These are phyloP conservation scores for Penicillium silybi DNA, from an alignment of 495 filamentous ascomycete species.

Conservation along the genomic window DNA sequence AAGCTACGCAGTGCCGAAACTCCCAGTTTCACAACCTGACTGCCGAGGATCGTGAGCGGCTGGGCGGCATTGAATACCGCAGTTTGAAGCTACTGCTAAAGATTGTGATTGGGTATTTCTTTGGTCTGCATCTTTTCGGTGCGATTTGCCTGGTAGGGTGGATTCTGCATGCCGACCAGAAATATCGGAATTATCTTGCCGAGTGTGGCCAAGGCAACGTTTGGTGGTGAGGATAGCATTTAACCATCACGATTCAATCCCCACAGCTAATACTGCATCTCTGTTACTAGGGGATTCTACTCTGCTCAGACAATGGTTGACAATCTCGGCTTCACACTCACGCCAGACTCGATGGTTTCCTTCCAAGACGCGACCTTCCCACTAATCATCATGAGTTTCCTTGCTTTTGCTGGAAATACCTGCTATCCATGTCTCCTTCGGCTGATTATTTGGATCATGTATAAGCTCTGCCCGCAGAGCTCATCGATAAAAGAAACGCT, in stretches of 20 bases:
- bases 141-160: constrained; percentile 62
- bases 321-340: constrained; percentile 66
- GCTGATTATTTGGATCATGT: constrained; percentile 69
- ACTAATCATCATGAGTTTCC: constrained; percentile 63
- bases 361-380: constrained; percentile 67
- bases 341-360: constrained; percentile 77
- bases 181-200: constrained; percentile 53
- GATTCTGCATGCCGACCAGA: constrained; percentile 54
- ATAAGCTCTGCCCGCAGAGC: constrained; percentile 44
- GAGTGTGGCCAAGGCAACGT: constrained; percentile 50
- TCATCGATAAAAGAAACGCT: constrained; percentile 34
- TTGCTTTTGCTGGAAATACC: constrained; percentile 81
- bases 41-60: constrained; percentile 53
- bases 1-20: constrained; percentile 69
- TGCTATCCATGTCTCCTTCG: constrained; percentile 78
- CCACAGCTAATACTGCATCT: too few species aligned
- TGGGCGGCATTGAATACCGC: constrained; percentile 61
- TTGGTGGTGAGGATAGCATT: constrained; percentile 59
- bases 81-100: constrained; percentile 52
- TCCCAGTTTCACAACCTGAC: constrained; percentile 70
- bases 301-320: constrained; percentile 31
- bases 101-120: constrained; percentile 59
- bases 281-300: constrained; percentile 27
- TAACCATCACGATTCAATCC: neutral
- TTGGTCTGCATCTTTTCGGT: constrained; percentile 62